Conservation (phyloP, 2,329 filamentous ascomycete species). For the Diaporthe velutina region DNA sequence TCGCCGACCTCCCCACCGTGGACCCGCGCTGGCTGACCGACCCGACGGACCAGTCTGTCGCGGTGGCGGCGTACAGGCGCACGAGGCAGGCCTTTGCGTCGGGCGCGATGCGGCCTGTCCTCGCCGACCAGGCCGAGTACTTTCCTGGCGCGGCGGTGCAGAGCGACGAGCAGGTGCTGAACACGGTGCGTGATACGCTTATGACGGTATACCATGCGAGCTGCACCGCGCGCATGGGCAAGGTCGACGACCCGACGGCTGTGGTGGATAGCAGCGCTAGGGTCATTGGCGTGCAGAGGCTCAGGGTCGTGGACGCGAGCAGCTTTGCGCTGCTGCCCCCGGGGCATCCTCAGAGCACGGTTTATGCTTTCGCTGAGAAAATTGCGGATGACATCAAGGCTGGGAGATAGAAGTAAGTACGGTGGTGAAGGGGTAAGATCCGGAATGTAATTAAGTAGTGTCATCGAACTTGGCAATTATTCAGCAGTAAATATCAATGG, state of each 20-base stretch:
- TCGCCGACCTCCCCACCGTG: constrained; percentile 48
- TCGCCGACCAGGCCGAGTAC: constrained; percentile 48
- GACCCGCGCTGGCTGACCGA: constrained; percentile 52
- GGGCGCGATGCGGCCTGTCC: background rate
- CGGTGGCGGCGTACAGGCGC: constrained; percentile 44
- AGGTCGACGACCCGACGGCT: background rate
- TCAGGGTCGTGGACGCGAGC: constrained; percentile 15
- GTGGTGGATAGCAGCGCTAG: constrained; percentile 4
- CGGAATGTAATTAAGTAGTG: background rate
- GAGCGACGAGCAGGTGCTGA: constrained; percentile 52
- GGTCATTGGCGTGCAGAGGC: constrained; percentile 17
- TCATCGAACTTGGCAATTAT: background rate
- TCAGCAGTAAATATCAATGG: background rate
- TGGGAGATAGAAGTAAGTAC: background rate
- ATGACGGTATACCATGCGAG: constrained; percentile 50
- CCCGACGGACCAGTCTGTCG: constrained; percentile 4
- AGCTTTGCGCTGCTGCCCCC: constrained; percentile 9
- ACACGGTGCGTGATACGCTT: constrained; percentile 42
- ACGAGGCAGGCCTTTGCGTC: background rate
- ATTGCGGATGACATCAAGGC: constrained; percentile 16
- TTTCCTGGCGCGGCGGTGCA: constrained; percentile 50
- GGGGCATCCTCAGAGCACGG: constrained; percentile 2
- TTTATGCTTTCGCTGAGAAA: constrained; percentile 28
- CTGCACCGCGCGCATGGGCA: constrained; percentile 54
- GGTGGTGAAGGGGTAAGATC: background rate